phyloP scores from a whole-genome alignment of 495 filamentous ascomycete species.

The Penicillium taxi region DNA sequence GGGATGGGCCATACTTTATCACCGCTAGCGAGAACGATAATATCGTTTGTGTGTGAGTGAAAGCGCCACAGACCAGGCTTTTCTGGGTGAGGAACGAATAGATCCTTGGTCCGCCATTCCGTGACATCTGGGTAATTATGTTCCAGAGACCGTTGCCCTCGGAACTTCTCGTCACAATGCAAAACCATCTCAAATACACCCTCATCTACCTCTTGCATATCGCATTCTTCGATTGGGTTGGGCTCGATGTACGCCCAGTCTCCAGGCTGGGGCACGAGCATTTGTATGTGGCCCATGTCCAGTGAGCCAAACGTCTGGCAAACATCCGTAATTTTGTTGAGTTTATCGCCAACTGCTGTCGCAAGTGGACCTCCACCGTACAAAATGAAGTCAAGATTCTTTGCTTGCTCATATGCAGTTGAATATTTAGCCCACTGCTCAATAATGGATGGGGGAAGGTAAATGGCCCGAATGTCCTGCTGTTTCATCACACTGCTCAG shows the following conservation, averaged over 20 bases:
- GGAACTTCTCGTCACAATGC: conserved; percentile 5
- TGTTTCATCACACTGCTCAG: conserved; percentile 14
- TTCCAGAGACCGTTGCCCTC: conserved; percentile 7
- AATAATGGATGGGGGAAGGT: conserved; percentile 16
- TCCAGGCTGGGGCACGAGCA: conserved; percentile 15
- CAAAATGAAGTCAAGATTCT: conserved; percentile 17
- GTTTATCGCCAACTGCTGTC: conserved; percentile 10
- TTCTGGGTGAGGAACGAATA: conserved; percentile 44
- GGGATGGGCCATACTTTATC: conserved; percentile 12
- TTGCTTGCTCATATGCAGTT: conserved; percentile 10
- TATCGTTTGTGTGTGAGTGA: conserved; percentile 46
- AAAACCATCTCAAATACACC: conserved; percentile 41
- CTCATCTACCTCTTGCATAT: conserved; percentile 32
- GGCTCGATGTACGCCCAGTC: conserved; percentile 48
- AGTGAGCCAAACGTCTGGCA: conserved; percentile 22
- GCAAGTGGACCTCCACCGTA: conserved; percentile 23
- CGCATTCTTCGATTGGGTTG: conserved; percentile 38
- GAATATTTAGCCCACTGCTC: conserved; percentile 19
- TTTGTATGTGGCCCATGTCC: conserved; percentile 16
- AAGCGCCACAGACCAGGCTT: conserved; percentile 43
- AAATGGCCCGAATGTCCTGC: conserved; percentile 15
- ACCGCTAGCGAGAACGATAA: conserved; percentile 6
- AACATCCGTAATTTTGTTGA: conserved; percentile 21
- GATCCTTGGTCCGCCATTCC: conserved; percentile 46
- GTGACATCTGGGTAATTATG: conserved; percentile 21